Evolutionary conservation across 345 rosid species (phyloP), one percentile per base, ranked within the genome.

Genomic region (Linum usitatissimum): DNA sequence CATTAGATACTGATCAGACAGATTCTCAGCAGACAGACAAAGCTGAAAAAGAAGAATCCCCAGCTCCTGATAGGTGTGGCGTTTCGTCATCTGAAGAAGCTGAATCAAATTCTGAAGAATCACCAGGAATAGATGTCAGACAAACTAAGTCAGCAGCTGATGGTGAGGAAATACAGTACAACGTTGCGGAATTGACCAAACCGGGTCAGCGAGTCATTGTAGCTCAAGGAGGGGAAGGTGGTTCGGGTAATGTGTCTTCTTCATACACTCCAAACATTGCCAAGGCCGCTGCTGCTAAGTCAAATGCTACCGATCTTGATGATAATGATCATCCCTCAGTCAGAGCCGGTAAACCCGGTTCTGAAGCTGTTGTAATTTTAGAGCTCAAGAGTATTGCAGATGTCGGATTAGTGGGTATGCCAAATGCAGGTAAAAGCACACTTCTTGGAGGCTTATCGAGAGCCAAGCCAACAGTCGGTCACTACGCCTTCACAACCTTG

Each of bases 321-420:
- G 69, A 66, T 42, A 73, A 60, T 62, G 69, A 66, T 42, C 75
- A 60, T 62, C 53, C 80, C 62, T 65, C 86, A 5, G 61, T 70
- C 17, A 77, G 70, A 70, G 66, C 71, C 6, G 97, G 99, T 40
- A 65, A 62, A 6, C 90, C 79, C 9, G 97, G 96, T 57, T 79
- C 88, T 0, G 87, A 86, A 65, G 75, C 90, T 55, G 65, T 79
- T 56, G 68, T 87, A 62, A 71, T 90, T 57, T 70, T 92, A 57
- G 99, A 92, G 70, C 87, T 90, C 59, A 92, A 92, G 75, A 90
- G 91, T 79, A 90, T 92, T 12, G 97, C 99, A 1, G 99, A 92
- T 56, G 97, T 92, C 60, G 96, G 99, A n/a, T 86, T 89, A 39
- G 97, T 92, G 0, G 98, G 98, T 15, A 81, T 92, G 91, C 97